Conservation (phyloP, 441 rosid species). For the Breynia disticha region DNA sequence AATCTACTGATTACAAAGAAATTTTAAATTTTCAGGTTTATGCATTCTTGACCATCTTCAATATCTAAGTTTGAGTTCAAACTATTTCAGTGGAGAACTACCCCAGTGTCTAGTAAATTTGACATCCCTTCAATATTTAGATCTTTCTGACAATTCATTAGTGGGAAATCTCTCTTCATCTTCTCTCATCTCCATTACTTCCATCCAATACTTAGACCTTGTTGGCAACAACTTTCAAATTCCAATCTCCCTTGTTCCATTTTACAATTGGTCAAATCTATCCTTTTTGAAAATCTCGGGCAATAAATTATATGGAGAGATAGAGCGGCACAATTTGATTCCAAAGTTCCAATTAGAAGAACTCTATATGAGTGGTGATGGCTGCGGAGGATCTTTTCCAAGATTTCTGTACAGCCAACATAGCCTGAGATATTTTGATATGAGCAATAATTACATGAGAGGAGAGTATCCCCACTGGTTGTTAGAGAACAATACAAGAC, state of each 20-base stretch:
- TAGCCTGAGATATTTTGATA: conserved; percentile 1
- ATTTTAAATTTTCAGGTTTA: conserved; percentile 8
- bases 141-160: conserved; percentile 11
- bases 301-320: conserved; percentile 4
- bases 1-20: background rate
- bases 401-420: conserved; percentile 18
- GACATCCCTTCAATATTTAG: conserved; percentile 10
- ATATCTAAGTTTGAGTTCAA: background rate
- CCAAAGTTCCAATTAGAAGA: conserved; percentile 9
- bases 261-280: conserved; percentile 25
- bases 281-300: background rate
- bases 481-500: conserved; percentile 19
- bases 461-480: conserved; percentile 28
- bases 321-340: background rate
- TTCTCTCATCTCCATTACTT: conserved; percentile 7
- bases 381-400: conserved; percentile 10
- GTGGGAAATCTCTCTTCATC: conserved; percentile 6
- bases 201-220: background rate
- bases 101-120: conserved; percentile 17
- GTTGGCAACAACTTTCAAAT: conserved; percentile 11
- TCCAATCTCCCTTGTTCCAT: conserved; percentile 11
- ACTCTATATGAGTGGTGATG: background rate
- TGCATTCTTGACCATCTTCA: conserved; percentile 11
- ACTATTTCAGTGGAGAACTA: background rate
- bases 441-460: background rate